Conservation (phyloP, 176 grass and related monocot genomes). For the Triticum urartu region DNA sequence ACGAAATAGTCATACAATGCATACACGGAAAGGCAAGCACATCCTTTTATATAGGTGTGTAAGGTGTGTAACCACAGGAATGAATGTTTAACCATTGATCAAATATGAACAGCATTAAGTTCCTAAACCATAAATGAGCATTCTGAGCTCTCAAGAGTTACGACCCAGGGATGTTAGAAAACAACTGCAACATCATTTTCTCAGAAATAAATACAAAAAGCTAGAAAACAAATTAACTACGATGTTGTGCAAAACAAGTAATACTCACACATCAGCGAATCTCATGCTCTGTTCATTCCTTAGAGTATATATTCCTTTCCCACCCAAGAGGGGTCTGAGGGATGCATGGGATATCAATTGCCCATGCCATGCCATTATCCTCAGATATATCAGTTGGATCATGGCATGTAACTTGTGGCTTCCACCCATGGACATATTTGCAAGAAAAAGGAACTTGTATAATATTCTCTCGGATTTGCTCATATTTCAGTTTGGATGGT, state of each 20-base stretch:
- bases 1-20: neutral
- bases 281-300: conserved; percentile 53
- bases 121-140: neutral
- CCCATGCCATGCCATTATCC: conserved; percentile 55
- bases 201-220: neutral
- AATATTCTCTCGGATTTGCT: conserved; percentile 60
- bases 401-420: conserved; percentile 54
- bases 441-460: conserved; percentile 54
- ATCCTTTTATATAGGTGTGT: neutral
- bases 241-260: neutral
- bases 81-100: neutral
- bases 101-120: neutral
- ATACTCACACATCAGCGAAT: conserved; percentile 76
- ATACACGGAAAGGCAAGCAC: neutral
- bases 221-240: neutral
- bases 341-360: conserved; percentile 65
- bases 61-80: neutral
- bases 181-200: neutral
- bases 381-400: conserved; percentile 62
- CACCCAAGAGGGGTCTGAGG: conserved; percentile 55
- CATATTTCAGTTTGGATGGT: conserved; percentile 69
- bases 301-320: conserved; percentile 66
- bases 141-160: conserved; percentile 5
- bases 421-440: conserved; percentile 56
- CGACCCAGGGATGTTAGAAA: neutral